Base-by-base conservation (phyloP, 495 filamentous ascomycete species). In the Aspergillus sparsus region DNA sequence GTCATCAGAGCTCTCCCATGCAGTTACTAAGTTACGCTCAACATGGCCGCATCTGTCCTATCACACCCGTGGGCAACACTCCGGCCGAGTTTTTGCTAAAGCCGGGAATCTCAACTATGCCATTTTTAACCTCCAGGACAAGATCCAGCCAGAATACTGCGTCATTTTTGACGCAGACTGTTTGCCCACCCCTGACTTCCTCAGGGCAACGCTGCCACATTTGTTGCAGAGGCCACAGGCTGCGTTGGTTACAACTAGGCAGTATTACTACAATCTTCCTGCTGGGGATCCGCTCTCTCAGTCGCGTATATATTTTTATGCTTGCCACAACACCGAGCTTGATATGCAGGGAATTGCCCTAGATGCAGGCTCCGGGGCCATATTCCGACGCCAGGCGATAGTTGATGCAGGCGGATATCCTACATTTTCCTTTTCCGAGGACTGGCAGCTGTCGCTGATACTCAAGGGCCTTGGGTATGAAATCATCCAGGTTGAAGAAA, bases 61-160 rank as follows among this genome's bases (percentile, higher is more conserved):
- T 60, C 71, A 77, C 42, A 70, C 77, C 2, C 73, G 80, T 31
- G 70, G 71, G 7, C 72, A 74, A 58, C 68, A 74, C 16, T 70
- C 74, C 2, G 74, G 70, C n/a, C 57, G 71, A 67, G 53, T 74
- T 47, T 72, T 77, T 68, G 65, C 77, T 55, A 86, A 86, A 71
- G 77, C 82, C 11, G 83, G 79, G 7, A 86, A 85, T 53, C 66
- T 86, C 27, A 83, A 82, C 49, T 77, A 77, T 58, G 82, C 80
- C 15, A 62, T 82, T 6, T 72, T 62, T 61, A 75, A 55, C 59
- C 68, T 65, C 57, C 75, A 68, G 58, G 50, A 72, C 39, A 70
- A 81, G 49, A 62, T 68, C 13, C 73, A 79, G 47, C 78, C 82
- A 36, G 68, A 73, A 21, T 77, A 71, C 60, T 71, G 66, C 49